Conservation (phyloP, 2,329 filamentous ascomycete genomes). For the Colletotrichum cuscutae region DNA sequence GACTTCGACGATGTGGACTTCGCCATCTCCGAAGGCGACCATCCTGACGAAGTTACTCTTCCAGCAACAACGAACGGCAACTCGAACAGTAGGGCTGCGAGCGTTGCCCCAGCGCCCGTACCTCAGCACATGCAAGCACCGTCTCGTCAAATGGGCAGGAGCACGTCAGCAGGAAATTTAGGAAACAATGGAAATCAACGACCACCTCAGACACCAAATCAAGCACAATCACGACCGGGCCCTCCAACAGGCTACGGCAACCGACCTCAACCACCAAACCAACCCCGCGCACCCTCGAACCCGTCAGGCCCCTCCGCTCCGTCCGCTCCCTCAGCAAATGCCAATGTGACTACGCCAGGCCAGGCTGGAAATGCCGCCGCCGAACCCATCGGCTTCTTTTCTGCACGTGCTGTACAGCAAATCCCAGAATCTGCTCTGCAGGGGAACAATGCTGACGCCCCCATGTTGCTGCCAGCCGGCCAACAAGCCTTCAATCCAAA, state of each 20-base stretch:
- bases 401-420: conserved; percentile 71
- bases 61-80: conserved; percentile 48
- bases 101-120: conserved; percentile 38
- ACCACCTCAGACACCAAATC: conserved; percentile 49
- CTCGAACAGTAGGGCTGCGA: conserved; percentile 36
- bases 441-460: conserved; percentile 52
- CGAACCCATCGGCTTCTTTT: conserved; percentile 73
- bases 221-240: conserved; percentile 40
- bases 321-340: conserved; percentile 21
- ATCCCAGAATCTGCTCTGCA: conserved; percentile 57
- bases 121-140: conserved; percentile 51
- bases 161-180: conserved; percentile 42
- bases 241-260: conserved; percentile 37
- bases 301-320: conserved; percentile 31
- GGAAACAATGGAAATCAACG: conserved; percentile 39
- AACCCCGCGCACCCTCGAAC: conserved; percentile 35
- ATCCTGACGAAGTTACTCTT: conserved; percentile 81
- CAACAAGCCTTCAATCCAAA: conserved; percentile 76
- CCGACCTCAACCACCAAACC: conserved; percentile 36
- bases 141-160: conserved; percentile 43
- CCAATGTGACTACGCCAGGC: conserved; percentile 37
- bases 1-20: conserved; percentile 84
- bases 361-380: conserved; percentile 39
- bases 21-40: conserved; percentile 73
- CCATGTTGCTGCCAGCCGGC: conserved; percentile 50